Conservation (phyloP, 129 eudicot genomes). For the Kitagawia praeruptora region DNA sequence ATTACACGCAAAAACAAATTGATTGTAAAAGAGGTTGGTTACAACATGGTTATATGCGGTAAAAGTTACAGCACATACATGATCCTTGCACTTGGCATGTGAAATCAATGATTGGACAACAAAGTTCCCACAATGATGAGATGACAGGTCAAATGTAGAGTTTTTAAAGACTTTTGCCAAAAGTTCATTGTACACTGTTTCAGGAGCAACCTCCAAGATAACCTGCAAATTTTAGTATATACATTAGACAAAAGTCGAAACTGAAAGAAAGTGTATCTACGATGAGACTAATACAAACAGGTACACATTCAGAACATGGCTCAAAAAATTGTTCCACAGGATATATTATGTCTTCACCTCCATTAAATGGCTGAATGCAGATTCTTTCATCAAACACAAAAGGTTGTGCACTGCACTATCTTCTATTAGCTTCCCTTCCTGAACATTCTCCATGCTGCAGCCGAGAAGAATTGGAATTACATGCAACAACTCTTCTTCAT, state of each 20-base stretch:
- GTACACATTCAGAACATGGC: background rate
- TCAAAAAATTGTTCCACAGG: background rate
- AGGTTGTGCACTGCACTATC: constrained; percentile 32
- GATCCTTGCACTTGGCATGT: constrained; percentile 56
- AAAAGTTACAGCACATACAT: constrained; percentile 40
- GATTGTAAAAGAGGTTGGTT: background rate
- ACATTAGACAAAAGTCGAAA: background rate
- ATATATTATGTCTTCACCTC: constrained; percentile 42
- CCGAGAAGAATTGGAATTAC: constrained; percentile 72
- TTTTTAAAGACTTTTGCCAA: constrained; percentile 46
- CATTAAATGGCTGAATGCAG: constrained; percentile 91
- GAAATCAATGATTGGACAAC: constrained; percentile 83
- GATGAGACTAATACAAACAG: background rate
- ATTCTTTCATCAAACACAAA: constrained; percentile 55
- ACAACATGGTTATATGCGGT: background rate
- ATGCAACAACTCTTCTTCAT: constrained; percentile 48
- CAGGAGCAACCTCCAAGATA: constrained; percentile 85
- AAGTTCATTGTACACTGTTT: constrained; percentile 47
- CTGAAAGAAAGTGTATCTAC: background rate
- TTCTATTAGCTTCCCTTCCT: constrained; percentile 34
- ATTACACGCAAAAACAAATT: background rate
- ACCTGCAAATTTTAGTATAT: constrained; percentile 42
- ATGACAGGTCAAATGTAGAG: constrained; percentile 57
- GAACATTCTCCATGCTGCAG: constrained; percentile 32
- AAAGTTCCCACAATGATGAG: constrained; percentile 76